Percentiles rank a stretch among this genome's conserved stretches.
Conservation (phyloP, 192 early-diverging fungal genomes). For the Umbelopsis sp. region DNA sequence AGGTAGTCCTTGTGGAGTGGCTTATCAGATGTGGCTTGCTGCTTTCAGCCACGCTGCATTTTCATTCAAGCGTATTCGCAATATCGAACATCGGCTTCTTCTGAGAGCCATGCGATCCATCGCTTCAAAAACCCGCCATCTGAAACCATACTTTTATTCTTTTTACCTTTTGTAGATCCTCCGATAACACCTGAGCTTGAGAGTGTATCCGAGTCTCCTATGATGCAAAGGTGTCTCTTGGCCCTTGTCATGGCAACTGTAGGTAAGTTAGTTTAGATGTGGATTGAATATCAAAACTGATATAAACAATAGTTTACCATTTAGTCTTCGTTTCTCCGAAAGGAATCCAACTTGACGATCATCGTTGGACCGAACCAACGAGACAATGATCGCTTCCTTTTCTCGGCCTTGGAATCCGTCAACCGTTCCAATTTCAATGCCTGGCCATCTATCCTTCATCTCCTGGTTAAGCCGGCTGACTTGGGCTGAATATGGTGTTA, state of each 20-base stretch:
- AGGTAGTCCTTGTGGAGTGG: no score
- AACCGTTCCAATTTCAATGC: conserved; percentile 80
- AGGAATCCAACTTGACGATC: conserved; percentile 84
- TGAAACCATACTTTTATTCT: neutral
- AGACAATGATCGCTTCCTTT: conserved; percentile 82
- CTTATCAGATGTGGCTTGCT: neutral
- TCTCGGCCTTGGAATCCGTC: conserved; percentile 94
- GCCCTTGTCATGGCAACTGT: conserved; percentile 85
- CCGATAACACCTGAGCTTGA: neutral
- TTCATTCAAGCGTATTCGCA: conserved; percentile 32
- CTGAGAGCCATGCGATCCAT: conserved; percentile 50
- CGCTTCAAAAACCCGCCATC: conserved; percentile 50
- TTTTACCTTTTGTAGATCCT: conserved; percentile 18
- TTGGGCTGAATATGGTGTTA: conserved; percentile 87
- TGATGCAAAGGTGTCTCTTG: conserved; percentile 81
- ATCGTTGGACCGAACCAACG: conserved; percentile 81
- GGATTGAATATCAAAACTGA: no score
- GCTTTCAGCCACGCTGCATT: neutral
- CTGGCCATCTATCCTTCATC: conserved; percentile 56
- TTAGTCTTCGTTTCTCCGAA: conserved; percentile 76
- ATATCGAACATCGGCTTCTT: conserved; percentile 52
- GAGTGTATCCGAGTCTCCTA: conserved; percentile 76
- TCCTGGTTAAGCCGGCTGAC: conserved; percentile 55
- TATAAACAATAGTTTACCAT: conserved; percentile 52
- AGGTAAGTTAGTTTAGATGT: no score